phyloP scores from a whole-genome alignment of 164 flowering plant species.

The Houttuynia cordata region DNA sequence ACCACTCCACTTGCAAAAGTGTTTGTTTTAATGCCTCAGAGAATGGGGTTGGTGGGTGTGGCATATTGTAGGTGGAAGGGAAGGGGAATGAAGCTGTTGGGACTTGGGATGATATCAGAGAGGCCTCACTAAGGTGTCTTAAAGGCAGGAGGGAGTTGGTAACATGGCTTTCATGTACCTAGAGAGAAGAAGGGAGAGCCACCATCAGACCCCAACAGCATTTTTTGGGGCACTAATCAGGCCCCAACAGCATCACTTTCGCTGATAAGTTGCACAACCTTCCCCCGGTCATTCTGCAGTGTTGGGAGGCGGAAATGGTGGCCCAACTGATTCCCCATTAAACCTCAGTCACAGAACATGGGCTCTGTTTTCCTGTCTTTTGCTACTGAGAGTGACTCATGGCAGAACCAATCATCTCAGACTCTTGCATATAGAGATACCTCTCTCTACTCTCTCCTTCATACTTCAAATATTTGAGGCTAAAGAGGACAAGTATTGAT shows the following conservation, averaged over 20 bases:
- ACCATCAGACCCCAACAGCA: conserved; percentile 2
- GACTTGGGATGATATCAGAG: background rate
- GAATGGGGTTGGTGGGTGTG: conserved; percentile 2
- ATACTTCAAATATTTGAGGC: too few relatives aligned
- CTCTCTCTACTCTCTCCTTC: background rate
- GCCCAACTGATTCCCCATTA: background rate
- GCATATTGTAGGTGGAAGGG: background rate
- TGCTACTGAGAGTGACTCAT: background rate
- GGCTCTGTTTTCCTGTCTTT: background rate
- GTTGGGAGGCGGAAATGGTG: background rate
- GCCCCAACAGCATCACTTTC: background rate
- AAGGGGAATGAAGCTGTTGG: conserved; percentile 1
- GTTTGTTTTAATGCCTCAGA: background rate
- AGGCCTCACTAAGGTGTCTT: conserved; percentile 2
- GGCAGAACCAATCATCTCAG: background rate
- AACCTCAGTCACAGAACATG: conserved; percentile 8
- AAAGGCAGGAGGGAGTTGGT: background rate
- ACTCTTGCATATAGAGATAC: background rate
- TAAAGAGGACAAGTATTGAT: too few relatives aligned
- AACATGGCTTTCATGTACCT: conserved; percentile 8
- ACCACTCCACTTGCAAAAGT: background rate
- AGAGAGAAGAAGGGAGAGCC: conserved; percentile 1
- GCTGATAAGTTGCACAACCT: background rate
- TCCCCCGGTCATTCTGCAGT: background rate
- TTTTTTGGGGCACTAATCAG: background rate